Base-by-base conservation (phyloP, 306 rosid species). In the Medicago arabica region DNA sequence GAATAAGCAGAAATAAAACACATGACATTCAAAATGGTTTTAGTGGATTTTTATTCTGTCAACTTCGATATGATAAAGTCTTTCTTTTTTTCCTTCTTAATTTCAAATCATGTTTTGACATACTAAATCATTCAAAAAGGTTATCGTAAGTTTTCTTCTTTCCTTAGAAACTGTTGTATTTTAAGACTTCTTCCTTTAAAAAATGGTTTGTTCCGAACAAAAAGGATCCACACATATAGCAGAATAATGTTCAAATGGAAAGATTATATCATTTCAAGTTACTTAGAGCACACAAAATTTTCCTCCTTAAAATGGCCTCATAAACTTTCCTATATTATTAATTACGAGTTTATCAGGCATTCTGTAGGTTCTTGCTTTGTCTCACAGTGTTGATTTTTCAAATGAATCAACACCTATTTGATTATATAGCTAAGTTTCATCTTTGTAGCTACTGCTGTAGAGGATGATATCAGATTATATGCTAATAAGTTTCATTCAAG, bases 401-500 rank as follows among this genome's bases (percentile, higher is more conserved):
- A 54, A 54, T 18, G 61, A 18, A 54, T 54, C 12, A 13, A 69
- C 40, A 31, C 28, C 62, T 23, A 60, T 71, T 53, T 13, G 17
- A 64, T 65, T 21, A 53, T 59, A 60, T 7, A 60, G 53, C 67
- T 25, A 54, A 28, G 59, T 41, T 54, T 83, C 75, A 78, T 41
- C 63, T 49, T 75, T 10, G 7, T 10, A 55, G 43, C 12, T 55
- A 59, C 41, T 83, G 71, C 67, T 25, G 25, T 38, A 63, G 65
- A 55, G 54, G 47, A 62, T 36, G 50, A 13, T 54, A 79, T 75
- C 38, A 49, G 43, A 40, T 44, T 17, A 68, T 68, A 81, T 55
- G 53, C 49, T 64, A 40, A 31, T 17, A 77, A 63, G 44, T 58
- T 66, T 73, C 78, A 74, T 49, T 50, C 50, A 83, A 84, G 89